Percentiles rank a stretch among this genome's conserved stretches.
These are phyloP conservation scores for Barnettozyma siamensis DNA, from an alignment of 805 yeast species.

Conservation along the genomic window DNA sequence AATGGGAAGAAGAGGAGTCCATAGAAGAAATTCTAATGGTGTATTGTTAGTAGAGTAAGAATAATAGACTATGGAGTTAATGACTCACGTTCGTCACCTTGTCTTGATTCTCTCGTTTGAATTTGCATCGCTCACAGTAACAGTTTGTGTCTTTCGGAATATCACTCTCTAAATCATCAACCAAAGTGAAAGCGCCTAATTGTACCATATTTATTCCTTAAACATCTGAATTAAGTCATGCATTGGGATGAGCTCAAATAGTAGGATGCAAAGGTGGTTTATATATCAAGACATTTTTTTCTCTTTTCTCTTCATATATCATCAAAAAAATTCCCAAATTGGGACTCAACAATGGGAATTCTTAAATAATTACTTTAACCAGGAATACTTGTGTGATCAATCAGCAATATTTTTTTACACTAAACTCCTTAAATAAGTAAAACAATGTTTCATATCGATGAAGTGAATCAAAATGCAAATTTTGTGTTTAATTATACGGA, in stretches of 20 bases:
- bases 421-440: too few species aligned
- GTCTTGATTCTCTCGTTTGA: slow-evolving; percentile 8
- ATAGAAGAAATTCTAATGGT: slow-evolving; percentile 19
- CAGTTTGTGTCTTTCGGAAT: slow-evolving; percentile 15
- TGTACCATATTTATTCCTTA: not conserved
- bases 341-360: slow-evolving; percentile 17
- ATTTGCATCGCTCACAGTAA: slow-evolving; percentile 19
- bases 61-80: not conserved
- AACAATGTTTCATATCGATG: too few species aligned
- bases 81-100: slow-evolving; percentile 15
- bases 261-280: not conserved
- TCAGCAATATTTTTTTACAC: too few species aligned
- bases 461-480: too few species aligned
- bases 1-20: slow-evolving; percentile 17
- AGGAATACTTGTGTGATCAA: too few species aligned
- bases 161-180: slow-evolving; percentile 3
- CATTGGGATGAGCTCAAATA: too few species aligned
- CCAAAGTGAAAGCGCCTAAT: not conserved
- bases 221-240: too few species aligned
- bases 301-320: too few species aligned
- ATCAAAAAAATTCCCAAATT: slow-evolving; percentile 11
- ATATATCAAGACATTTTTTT: not conserved
- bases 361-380: not conserved
- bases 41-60: not conserved
- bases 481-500: too few species aligned